Conservation (phyloP, 352 stramenopile genomes). For the Hyaloperonospora arabidopsidis region DNA sequence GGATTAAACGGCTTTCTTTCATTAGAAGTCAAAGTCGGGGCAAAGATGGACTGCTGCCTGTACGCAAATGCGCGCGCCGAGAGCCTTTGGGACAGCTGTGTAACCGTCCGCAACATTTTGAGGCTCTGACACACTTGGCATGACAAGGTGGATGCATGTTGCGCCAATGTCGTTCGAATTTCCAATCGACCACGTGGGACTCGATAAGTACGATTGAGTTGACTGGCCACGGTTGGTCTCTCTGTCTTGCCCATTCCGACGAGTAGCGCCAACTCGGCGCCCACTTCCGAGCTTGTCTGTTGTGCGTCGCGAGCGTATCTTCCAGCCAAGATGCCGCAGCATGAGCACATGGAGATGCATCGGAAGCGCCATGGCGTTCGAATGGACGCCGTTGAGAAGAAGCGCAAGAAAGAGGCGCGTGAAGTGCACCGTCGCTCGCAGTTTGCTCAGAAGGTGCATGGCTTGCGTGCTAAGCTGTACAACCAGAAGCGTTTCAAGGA, state of each 20-base stretch:
- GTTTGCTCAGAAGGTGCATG: conserved; percentile 98
- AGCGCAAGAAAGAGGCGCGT: conserved; percentile 98
- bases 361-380: conserved; percentile 98
- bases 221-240: conserved; percentile 18
- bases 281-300: too few species aligned
- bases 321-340: conserved; percentile 88
- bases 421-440: conserved; percentile 95
- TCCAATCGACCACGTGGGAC: neutral
- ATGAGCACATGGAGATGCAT: conserved; percentile 99
- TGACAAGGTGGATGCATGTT: conserved; percentile 1
- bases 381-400: conserved; percentile 94
- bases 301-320: neutral
- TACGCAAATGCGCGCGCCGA: conserved; percentile 4
- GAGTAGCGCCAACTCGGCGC: conserved; percentile 5
- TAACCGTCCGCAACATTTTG: conserved; percentile 18
- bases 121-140: neutral
- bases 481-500: conserved; percentile 99
- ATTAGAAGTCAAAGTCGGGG: conserved; percentile 22
- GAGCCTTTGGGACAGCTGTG: conserved; percentile 4
- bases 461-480: conserved; percentile 97
- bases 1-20: conserved; percentile 29
- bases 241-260: conserved; percentile 11
- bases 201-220: conserved; percentile 20
- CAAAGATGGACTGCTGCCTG: conserved; percentile 24
- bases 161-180: conserved; percentile 5